Conservation (phyloP, 805 yeast genomes). For the Candida nitratophila region DNA sequence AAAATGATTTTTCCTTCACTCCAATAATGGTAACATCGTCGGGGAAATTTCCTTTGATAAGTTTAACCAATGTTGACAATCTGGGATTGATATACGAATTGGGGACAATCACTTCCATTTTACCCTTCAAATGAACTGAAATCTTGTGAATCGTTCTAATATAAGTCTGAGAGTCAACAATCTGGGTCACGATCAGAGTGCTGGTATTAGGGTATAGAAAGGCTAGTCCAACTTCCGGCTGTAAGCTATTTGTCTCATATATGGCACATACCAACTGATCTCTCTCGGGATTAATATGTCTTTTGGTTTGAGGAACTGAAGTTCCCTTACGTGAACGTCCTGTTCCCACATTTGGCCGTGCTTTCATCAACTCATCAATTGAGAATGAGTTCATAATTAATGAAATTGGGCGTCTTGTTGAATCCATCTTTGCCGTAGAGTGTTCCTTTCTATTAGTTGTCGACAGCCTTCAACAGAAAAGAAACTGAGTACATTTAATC, state of each 20-base stretch:
- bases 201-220: slow-evolving; percentile 32
- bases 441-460: no score
- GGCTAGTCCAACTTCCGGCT: slow-evolving; percentile 31
- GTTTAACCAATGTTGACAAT: slow-evolving; percentile 25
- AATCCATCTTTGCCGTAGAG: slow-evolving; percentile 1
- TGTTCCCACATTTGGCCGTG: not conserved
- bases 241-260: slow-evolving; percentile 14
- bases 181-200: slow-evolving; percentile 27
- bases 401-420: slow-evolving; percentile 1
- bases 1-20: slow-evolving; percentile 19
- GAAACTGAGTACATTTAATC: no score
- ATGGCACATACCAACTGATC: slow-evolving; percentile 13
- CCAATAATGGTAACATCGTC: slow-evolving; percentile 15
- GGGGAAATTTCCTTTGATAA: slow-evolving; percentile 22
- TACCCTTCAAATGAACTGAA: slow-evolving; percentile 20
- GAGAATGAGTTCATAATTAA: slow-evolving; percentile 1
- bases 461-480: no score
- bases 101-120: slow-evolving; percentile 31
- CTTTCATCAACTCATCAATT: not conserved
- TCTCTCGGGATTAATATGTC: not conserved
- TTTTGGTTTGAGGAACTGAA: not conserved
- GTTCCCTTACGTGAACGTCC: not conserved
- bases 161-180: slow-evolving; percentile 38
- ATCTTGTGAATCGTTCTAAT: slow-evolving; percentile 37
- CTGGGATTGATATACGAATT: slow-evolving; percentile 17